Evolutionary conservation across 2,329 filamentous ascomycete species (phyloP).

Genomic region (Fusarium sp.): DNA sequence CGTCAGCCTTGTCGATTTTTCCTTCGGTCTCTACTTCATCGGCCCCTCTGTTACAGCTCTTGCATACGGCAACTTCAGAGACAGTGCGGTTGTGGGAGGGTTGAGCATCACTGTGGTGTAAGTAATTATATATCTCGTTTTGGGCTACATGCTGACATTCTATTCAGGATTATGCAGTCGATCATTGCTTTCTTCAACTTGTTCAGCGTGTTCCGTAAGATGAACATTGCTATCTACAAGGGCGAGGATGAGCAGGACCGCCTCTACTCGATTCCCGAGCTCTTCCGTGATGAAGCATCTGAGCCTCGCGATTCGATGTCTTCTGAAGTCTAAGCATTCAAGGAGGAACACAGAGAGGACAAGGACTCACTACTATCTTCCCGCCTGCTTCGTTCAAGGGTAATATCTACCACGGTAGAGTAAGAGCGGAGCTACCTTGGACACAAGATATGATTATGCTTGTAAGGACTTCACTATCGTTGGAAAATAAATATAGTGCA

Average conservation of each 20-base stretch:
- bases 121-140: constrained; percentile 1
- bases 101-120: constrained; percentile 38
- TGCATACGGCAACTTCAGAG: neutral
- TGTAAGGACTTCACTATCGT: neutral
- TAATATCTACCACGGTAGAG: neutral
- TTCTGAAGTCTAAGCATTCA: constrained; percentile 23
- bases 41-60: constrained; percentile 11
- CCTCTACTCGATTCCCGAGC: constrained; percentile 22
- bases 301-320: constrained; percentile 38
- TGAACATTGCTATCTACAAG: constrained; percentile 34
- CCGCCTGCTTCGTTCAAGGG: neutral
- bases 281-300: constrained; percentile 36
- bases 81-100: neutral
- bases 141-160: neutral
- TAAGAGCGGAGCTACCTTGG: neutral
- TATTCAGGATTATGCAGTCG: constrained; percentile 28
- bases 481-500: neutral
- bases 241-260: constrained; percentile 30
- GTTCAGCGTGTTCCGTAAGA: constrained; percentile 37
- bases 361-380: neutral
- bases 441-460: neutral
- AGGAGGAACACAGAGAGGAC: neutral
- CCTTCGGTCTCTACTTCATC: constrained; percentile 35
- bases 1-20: constrained; percentile 35
- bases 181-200: constrained; percentile 26